Percentiles rank a stretch among this genome's conserved stretches.
These are phyloP conservation scores for Rhododendron simsii DNA, from an alignment of 148 eudicot species.

Conservation along the genomic window DNA sequence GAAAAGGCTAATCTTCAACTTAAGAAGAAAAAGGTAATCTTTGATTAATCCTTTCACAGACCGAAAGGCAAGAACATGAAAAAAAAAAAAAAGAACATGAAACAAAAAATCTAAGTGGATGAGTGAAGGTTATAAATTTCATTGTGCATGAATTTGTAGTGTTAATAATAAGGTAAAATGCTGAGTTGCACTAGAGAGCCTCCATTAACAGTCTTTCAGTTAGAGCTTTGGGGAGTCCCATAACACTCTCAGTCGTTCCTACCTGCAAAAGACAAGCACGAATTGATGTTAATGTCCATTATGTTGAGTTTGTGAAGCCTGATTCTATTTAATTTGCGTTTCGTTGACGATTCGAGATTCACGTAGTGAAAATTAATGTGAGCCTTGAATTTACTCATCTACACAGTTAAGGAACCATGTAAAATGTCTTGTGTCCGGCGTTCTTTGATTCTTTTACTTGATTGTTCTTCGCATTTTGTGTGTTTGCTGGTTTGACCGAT, in stretches of 20 bases:
- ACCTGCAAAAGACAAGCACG: constrained; percentile 36
- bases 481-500: too few species aligned
- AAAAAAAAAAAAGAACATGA: not conserved
- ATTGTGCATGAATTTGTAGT: not conserved
- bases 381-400: too few species aligned
- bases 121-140: not conserved
- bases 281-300: not conserved
- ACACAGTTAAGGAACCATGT: too few species aligned
- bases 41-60: not conserved
- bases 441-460: too few species aligned
- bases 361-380: too few species aligned
- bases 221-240: constrained; percentile 90
- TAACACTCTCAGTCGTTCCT: constrained; percentile 83
- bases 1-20: not conserved
- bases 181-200: constrained; percentile 27
- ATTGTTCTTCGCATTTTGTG: too few species aligned
- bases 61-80: not conserved
- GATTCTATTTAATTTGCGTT: too few species aligned
- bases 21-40: not conserved
- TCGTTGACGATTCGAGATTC: too few species aligned
- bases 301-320: too few species aligned
- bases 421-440: too few species aligned
- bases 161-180: not conserved
- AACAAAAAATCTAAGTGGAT: not conserved
- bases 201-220: constrained; percentile 66